Evolutionary conservation across 345 rosid species (phyloP).

Genomic region (Zanthoxylum bungeanum): DNA sequence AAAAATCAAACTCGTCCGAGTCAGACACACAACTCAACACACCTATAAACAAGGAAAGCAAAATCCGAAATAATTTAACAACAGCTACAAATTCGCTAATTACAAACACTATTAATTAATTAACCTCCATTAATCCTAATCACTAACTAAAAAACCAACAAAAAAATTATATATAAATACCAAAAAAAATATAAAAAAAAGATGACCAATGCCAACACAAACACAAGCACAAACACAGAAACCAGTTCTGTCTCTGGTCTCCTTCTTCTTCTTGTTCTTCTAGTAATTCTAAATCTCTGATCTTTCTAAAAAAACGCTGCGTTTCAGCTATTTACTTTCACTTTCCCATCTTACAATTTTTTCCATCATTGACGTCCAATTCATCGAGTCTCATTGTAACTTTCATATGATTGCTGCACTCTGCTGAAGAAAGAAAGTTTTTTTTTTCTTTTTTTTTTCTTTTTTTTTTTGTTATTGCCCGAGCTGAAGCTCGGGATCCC

Average conservation of each 20-base stretch:
- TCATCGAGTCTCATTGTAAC: slow-evolving; percentile 1
- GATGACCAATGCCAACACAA: background rate
- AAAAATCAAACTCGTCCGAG: background rate
- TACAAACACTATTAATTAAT: background rate
- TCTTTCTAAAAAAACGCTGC: slow-evolving; percentile 12
- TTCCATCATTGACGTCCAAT: background rate
- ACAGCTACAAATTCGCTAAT: background rate
- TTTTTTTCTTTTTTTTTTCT: background rate
- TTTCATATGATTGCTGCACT: background rate
- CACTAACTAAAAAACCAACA: background rate
- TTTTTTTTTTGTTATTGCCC: slow-evolving; percentile 18
- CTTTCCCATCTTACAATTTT: background rate
- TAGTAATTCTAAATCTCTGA: background rate
- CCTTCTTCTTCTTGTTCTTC: background rate
- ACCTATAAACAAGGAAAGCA: background rate
- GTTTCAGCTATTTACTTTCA: background rate
- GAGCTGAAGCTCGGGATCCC: slow-evolving; percentile 45
- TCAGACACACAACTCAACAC: background rate
- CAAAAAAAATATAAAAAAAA: background rate
- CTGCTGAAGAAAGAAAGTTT: background rate
- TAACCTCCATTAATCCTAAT: background rate
- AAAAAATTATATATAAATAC: background rate
- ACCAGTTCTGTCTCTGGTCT: background rate
- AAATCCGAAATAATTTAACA: background rate
- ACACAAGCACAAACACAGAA: background rate